Evolutionary conservation across 352 stramenopile species (phyloP).

Genomic region (Blastocystis sp.): DNA sequence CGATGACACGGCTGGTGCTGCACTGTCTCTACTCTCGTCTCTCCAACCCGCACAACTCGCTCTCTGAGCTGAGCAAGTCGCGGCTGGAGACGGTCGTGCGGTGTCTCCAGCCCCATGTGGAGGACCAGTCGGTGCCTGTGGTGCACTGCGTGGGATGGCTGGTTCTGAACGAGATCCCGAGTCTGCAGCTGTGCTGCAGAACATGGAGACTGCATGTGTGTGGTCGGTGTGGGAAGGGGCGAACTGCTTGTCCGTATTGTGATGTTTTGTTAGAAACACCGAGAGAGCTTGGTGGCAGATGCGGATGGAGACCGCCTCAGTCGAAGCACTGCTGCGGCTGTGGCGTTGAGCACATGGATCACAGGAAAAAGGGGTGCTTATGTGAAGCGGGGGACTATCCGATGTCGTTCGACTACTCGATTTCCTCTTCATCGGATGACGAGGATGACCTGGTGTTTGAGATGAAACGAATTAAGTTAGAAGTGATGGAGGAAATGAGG

Average conservation of each 20-base stretch:
- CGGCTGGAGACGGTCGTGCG: not conserved
- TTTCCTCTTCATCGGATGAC: not conserved
- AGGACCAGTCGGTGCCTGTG: not conserved
- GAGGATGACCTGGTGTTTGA: not conserved
- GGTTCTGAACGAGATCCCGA: not conserved
- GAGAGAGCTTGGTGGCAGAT: not conserved
- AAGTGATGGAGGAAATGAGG: not conserved
- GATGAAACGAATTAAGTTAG: not conserved
- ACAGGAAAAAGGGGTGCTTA: not conserved
- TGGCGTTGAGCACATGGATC: not conserved
- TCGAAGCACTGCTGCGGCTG: not conserved
- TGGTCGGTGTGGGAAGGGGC: not conserved
- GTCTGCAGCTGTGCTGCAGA: constrained; percentile 2
- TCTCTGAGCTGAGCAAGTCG: not conserved
- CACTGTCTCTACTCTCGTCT: not conserved
- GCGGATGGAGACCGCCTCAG: not conserved
- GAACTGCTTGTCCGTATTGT: not conserved
- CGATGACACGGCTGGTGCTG: not conserved
- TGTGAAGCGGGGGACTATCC: not conserved
- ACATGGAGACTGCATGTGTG: constrained; percentile 1
- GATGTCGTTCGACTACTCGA: constrained; percentile 20
- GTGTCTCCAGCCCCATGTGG: not conserved
- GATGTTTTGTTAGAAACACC: not conserved
- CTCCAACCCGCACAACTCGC: not conserved
- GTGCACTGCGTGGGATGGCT: not conserved